phyloP scores from a whole-genome alignment of 129 eudicot genomes.

The Oenanthe sinensis region DNA sequence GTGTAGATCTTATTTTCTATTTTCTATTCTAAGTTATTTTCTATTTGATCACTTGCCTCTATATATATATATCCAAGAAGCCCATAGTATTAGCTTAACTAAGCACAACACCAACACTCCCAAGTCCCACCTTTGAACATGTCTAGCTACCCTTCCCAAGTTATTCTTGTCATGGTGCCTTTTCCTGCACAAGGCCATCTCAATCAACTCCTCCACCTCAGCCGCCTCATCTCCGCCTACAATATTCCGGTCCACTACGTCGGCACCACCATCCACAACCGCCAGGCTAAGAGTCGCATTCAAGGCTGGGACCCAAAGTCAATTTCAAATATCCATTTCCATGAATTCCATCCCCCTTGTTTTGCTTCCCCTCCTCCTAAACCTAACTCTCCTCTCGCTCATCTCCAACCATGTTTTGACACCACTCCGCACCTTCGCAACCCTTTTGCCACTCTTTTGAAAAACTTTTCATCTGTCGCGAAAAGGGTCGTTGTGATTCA shows the following conservation, averaged over 20 bases:
- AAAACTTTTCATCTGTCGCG: conserved; percentile 13
- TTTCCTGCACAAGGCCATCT: conserved; percentile 11
- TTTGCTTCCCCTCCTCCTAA: conserved; percentile 6
- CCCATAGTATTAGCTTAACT: neutral
- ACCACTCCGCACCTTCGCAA: conserved; percentile 29
- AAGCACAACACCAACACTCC: neutral
- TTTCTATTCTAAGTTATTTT: too few species aligned
- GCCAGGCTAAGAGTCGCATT: neutral
- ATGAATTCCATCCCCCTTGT: neutral
- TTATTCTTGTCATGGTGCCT: neutral
- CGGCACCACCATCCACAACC: conserved; percentile 1
- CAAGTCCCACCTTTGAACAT: neutral
- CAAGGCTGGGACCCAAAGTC: conserved; percentile 6
- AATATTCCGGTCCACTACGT: conserved; percentile 8
- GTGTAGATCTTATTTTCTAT: too few species aligned
- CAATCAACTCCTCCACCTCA: conserved; percentile 12
- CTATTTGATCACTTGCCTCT: too few species aligned
- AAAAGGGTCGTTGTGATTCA: conserved; percentile 38
- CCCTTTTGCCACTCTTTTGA: conserved; percentile 29
- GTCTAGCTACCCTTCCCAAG: neutral
- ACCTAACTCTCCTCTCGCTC: neutral
- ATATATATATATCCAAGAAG: neutral
- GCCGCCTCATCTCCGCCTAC: conserved; percentile 10
- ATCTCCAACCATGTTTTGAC: conserved; percentile 26
- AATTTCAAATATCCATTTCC: neutral